Evolutionary conservation across 257 asterid genomes (phyloP), one percentile per base, ranked within the genome.

Genomic region (Orobanche coerulescens): DNA sequence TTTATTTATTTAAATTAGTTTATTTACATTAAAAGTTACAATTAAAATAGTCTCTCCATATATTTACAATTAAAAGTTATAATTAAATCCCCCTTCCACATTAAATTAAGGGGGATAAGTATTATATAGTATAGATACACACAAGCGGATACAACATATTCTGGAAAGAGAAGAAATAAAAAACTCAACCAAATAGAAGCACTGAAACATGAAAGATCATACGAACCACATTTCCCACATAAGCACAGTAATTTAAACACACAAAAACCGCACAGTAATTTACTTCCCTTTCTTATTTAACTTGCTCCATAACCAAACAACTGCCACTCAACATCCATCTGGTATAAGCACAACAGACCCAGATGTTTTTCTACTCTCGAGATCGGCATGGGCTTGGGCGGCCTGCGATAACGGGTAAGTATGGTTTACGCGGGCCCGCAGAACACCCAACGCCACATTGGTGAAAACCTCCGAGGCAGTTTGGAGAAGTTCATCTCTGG

Each of bases 261-360:
- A 10, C 1, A 36, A 36, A 36, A 36, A 36, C 42, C 9, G 13
- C 13, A 0, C 11, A 36, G 9, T 0, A 10, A 36, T 30, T 39
- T 39, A 3, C 2, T 39, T n/a, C 10, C 46, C 46, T 9, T 3
- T 11, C n/a, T n/a, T n/a, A n/a, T n/a, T n/a, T n/a, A n/a, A n/a
- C n/a, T n/a, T n/a, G n/a, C n/a, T n/a, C n/a, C n/a, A n/a, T n/a
- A n/a, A n/a, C n/a, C n/a, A n/a, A n/a, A 15, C 34, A 7, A 46
- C 7, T 33, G 16, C 47, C 15, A 24, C 7, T 71, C 25, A 75
- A 57, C 64, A 49, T 24, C 56, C 76, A 51, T 84, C 82, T 4
- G 96, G 96, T 57, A 89, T 71, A 44, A 89, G 92, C 71, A 93
- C 88, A 19, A 89, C 53, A 0, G 96, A 93, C 16, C 99, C 99